Evolutionary conservation across 768 basidiomycete species (phyloP).

Genomic region (Termitomyces sp.): DNA sequence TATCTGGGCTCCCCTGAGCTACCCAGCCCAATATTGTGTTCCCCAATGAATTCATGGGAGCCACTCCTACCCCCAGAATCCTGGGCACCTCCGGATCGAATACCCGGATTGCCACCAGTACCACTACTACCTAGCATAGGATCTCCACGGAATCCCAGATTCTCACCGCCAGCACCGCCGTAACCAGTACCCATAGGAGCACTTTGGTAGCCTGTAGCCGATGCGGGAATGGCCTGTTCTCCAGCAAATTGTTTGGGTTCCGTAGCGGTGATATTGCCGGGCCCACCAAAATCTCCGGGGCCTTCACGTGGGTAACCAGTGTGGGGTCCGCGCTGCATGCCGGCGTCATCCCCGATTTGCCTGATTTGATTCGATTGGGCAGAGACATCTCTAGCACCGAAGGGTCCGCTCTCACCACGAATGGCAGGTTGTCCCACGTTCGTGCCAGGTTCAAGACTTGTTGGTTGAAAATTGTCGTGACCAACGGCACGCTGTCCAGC

Average conservation of each 20-base stretch:
- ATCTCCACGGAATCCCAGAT: conserved; percentile 2
- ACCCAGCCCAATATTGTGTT: not conserved
- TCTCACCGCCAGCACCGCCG: conserved; percentile 5
- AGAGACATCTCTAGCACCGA: not conserved
- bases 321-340: not conserved
- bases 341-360: not conserved
- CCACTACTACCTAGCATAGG: conserved; percentile 3
- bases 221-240: not conserved
- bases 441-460: not conserved
- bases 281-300: not conserved
- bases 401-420: not conserved
- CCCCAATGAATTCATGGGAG: conserved; percentile 1
- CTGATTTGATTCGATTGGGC: not conserved
- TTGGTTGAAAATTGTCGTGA: not conserved
- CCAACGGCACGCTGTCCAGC: not conserved
- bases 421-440: not conserved
- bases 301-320: not conserved
- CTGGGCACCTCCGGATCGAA: not conserved
- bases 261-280: not conserved
- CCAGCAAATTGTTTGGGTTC: not conserved
- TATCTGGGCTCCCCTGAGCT: not conserved
- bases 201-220: not conserved
- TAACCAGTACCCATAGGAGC: not conserved
- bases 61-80: not conserved
- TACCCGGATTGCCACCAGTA: not conserved